Evolutionary conservation across 257 asterid genomes (phyloP).

Genomic region (Jasminum sambac): DNA sequence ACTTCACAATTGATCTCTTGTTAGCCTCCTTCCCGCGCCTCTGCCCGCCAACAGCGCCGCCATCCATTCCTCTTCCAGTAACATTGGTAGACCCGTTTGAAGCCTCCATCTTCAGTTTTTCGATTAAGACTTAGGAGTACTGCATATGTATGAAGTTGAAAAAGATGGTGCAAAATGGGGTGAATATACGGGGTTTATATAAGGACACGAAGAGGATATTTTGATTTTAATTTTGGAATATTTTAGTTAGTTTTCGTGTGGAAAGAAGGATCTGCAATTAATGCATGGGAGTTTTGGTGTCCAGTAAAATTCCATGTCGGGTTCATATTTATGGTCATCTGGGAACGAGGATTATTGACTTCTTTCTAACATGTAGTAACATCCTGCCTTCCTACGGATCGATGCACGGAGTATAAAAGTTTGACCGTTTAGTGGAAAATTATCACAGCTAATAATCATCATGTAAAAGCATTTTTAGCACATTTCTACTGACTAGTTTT

Average conservation of each 20-base stretch:
- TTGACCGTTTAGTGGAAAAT: background rate
- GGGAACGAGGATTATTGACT: background rate
- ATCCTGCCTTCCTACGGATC: too few relatives aligned
- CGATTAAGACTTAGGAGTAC: too few relatives aligned
- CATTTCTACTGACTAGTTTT: too few relatives aligned
- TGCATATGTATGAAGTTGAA: background rate
- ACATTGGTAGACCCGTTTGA: slow-evolving; percentile 29
- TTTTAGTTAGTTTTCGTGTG: background rate
- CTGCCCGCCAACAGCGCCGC: background rate
- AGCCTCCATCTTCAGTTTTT: slow-evolving; percentile 30
- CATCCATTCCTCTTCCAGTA: background rate
- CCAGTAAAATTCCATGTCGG: background rate
- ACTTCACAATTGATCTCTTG: slow-evolving; percentile 39
- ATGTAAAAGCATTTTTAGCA: too few relatives aligned
- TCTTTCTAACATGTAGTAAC: background rate
- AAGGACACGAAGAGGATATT: slow-evolving; percentile 8
- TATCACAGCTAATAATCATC: background rate
- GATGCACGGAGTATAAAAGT: background rate
- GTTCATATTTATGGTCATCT: background rate
- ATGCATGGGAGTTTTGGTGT: background rate
- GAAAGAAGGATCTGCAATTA: background rate
- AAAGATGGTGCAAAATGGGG: background rate
- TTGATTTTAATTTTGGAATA: background rate
- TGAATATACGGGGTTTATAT: slow-evolving; percentile 12
- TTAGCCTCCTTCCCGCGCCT: slow-evolving; percentile 33